phyloP scores from a whole-genome alignment of 2,329 filamentous ascomycete species.

The Aureobasidium sp. region DNA sequence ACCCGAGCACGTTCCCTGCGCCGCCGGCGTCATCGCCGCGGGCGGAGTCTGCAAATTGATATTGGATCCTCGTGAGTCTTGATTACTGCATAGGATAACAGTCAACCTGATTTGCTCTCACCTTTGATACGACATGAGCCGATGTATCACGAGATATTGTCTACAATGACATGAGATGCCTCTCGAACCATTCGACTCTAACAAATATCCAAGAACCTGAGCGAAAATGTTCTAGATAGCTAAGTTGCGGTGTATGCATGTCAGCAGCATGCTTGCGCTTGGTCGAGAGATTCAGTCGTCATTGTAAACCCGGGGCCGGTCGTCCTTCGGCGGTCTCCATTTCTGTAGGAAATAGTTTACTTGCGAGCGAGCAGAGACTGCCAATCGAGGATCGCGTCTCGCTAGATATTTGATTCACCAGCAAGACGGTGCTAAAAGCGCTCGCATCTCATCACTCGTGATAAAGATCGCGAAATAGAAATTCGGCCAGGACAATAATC shows the following conservation, averaged over 20 bases:
- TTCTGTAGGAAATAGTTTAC: not conserved
- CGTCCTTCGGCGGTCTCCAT: constrained; percentile 4
- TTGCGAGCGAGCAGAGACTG: not conserved
- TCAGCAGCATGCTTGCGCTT: not conserved
- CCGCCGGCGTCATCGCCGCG: not conserved
- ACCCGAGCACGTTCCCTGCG: not conserved
- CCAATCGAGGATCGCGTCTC: not conserved
- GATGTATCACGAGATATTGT: not conserved
- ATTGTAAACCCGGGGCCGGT: not conserved
- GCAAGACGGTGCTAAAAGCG: not conserved
- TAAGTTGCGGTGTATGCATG: not conserved
- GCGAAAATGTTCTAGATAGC: not conserved
- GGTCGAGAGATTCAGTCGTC: not conserved
- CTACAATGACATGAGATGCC: no score
- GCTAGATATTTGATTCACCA: not conserved
- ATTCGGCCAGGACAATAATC: not conserved
- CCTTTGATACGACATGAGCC: not conserved
- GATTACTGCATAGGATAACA: not conserved
- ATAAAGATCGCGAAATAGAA: not conserved
- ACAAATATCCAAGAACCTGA: not conserved
- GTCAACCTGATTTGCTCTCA: not conserved
- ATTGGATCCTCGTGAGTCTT: not conserved
- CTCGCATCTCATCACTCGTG: not conserved
- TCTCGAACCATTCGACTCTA: not conserved
- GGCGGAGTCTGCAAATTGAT: not conserved